Evolutionary conservation across 345 rosid genomes (phyloP), one percentile per base, ranked within the genome.

Genomic region (Aquilaria yunnanensis): DNA sequence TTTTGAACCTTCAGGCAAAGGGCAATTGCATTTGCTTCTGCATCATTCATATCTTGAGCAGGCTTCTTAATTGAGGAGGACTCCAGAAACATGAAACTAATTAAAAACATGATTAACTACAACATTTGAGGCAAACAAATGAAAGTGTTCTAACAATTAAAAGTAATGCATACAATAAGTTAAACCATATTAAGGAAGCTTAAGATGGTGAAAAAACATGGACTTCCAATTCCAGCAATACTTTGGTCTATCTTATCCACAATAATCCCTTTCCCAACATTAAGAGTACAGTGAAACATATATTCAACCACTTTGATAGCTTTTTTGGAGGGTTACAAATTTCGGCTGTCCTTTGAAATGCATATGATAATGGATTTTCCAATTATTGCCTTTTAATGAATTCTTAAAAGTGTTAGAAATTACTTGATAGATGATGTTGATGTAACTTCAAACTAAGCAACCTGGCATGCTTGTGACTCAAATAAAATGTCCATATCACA

Each of bases 301-400:
- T 80, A 87, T 65, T 94, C 86, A 12, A 96, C 70, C 72, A 51
- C 67, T 62, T 70, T 81, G 56, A 83, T 68, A 55, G 83, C 83
- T 67, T 84, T 81, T 4, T 59, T 60, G 9, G 86, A 73, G 16
- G 93, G 89, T 68, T 76, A 88, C 9, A 65, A 80, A 77, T 88
- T 90, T 74, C 93, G 85, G 59, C 47, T 47, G 63, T 94, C 96
- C 68, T 81, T 87, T 61, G 97, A 85, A 63, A 67, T 79, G 77
- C 96, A 94, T 13, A 88, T 56, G 54, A 91, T 88, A 68, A 77
- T 77, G 84, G 96, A 94, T 70, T 90, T 94, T 57, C 99, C 97
- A 67, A 81, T 78, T 67, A 94, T 83, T 60, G 87, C 77, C 80
- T 88, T 96, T 97, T 91, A 77, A 70, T 55, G 66, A 59, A 9